phyloP scores from a whole-genome alignment of 2,329 filamentous ascomycete species.

The Pseudofabraea citricarpa region DNA sequence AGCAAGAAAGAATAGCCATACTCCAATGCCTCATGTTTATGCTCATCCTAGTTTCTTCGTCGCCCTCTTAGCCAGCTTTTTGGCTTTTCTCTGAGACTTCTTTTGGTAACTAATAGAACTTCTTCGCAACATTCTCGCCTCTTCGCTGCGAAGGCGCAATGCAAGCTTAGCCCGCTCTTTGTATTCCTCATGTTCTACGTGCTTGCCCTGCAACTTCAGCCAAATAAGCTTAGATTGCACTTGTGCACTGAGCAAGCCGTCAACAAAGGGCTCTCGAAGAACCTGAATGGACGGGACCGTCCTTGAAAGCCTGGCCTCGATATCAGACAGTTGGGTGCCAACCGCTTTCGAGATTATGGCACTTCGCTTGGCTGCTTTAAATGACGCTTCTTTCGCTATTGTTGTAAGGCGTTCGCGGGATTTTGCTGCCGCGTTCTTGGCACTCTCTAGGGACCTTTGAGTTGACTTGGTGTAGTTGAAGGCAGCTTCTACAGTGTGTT shows the following conservation, averaged over 20 bases:
- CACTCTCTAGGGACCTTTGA: constrained; percentile 15
- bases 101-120: not conserved
- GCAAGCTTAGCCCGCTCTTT: constrained; percentile 38
- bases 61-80: constrained; percentile 11
- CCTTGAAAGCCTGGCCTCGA: constrained; percentile 29
- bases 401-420: constrained; percentile 13
- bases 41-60: constrained; percentile 1
- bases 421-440: constrained; percentile 14
- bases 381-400: constrained; percentile 18
- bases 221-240: constrained; percentile 52
- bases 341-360: constrained; percentile 23
- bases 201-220: constrained; percentile 47
- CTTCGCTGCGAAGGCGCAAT: constrained; percentile 7
- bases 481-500: constrained; percentile 18
- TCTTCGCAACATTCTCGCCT: constrained; percentile 5
- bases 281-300: constrained; percentile 31
- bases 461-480: constrained; percentile 14
- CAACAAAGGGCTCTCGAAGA: constrained; percentile 35
- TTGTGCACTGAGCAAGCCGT: constrained; percentile 47
- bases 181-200: constrained; percentile 42
- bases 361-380: constrained; percentile 23
- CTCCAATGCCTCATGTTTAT: constrained; percentile 8
- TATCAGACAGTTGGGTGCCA: constrained; percentile 21
- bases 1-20: constrained; percentile 9
- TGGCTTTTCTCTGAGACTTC: constrained; percentile 7